phyloP scores from a whole-genome alignment of 805 yeast genomes.

The Teunomyces panamensis region DNA sequence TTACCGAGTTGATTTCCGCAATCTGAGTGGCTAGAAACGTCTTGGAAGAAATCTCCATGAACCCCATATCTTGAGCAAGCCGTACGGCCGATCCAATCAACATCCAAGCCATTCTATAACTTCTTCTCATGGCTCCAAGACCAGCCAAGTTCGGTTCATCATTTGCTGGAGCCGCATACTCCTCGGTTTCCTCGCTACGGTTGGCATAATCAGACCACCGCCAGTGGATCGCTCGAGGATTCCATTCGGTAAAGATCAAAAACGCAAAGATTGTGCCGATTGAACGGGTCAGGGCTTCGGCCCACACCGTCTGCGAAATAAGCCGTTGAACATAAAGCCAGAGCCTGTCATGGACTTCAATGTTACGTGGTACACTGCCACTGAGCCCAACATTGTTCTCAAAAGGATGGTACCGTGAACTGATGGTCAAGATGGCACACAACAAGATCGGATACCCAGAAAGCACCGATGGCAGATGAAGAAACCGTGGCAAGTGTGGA shows the following conservation, averaged over 20 bases:
- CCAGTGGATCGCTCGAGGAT: slow-evolving; percentile 91
- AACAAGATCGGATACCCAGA: slow-evolving; percentile 78
- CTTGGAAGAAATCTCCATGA: slow-evolving; percentile 69
- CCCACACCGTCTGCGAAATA: slow-evolving; percentile 89
- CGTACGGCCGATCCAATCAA: slow-evolving; percentile 83
- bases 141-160: slow-evolving; percentile 61
- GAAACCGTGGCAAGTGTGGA: slow-evolving; percentile 77
- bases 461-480: slow-evolving; percentile 62
- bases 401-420: slow-evolving; percentile 72
- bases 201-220: slow-evolving; percentile 83
- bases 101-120: slow-evolving; percentile 94
- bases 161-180: slow-evolving; percentile 1
- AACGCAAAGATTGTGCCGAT: slow-evolving; percentile 86
- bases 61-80: slow-evolving; percentile 81
- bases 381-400: slow-evolving; percentile 31
- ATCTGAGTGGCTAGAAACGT: slow-evolving; percentile 81
- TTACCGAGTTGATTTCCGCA: slow-evolving; percentile 78
- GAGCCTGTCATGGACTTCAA: slow-evolving; percentile 70
- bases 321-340: slow-evolving; percentile 84
- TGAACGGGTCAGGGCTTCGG: slow-evolving; percentile 83
- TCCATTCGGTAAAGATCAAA: slow-evolving; percentile 88
- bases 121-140: slow-evolving; percentile 77
- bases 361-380: slow-evolving; percentile 40
- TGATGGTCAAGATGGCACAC: slow-evolving; percentile 76
- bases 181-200: slow-evolving; percentile 41